Percentiles rank a stretch among this genome's conserved stretches.
Conservation (phyloP, 176 grass and related monocot species). For the Chrysopogon serrulatus region DNA sequence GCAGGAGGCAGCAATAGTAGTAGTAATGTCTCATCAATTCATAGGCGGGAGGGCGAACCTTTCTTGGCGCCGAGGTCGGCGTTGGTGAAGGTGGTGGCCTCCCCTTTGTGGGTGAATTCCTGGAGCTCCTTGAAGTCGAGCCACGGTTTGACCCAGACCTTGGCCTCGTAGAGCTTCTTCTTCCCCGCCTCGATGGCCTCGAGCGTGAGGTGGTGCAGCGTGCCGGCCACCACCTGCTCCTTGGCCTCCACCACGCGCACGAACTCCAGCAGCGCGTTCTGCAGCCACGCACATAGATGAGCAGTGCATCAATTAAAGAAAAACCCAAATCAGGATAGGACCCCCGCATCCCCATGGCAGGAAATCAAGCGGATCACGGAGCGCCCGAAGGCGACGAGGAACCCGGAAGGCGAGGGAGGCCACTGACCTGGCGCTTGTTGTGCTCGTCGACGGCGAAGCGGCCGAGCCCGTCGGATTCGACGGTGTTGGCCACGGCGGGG, state of each 20-base stretch:
- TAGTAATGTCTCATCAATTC: not conserved
- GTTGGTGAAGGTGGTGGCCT: conserved; percentile 40
- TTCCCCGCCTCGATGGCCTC: conserved; percentile 68
- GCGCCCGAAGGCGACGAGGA: not conserved
- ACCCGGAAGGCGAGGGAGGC: too few relatives aligned
- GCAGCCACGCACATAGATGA: not conserved
- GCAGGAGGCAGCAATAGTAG: not conserved
- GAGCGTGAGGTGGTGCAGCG: conserved; percentile 76
- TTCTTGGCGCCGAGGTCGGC: conserved; percentile 54
- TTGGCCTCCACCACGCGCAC: conserved; percentile 83
- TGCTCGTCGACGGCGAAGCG: conserved; percentile 86
- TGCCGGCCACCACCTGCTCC: conserved; percentile 88
- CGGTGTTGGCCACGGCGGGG: conserved; percentile 60
- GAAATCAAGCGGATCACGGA: not conserved
- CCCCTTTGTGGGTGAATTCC: conserved; percentile 55
- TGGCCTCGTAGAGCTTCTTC: conserved; percentile 92
- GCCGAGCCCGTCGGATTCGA: conserved; percentile 63
- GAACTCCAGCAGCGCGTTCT: conserved; percentile 88
- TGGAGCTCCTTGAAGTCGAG: conserved; percentile 88
- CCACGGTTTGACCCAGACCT: conserved; percentile 97
- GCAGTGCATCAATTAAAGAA: not conserved
- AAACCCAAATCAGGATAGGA: not conserved
- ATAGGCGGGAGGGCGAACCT: conserved; percentile 23
- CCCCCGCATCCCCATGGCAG: too few relatives aligned
- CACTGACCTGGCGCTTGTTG: conserved; percentile 75